Evolutionary conservation across 257 asterid genomes (phyloP).

Genomic region (Forsythia viridissima): DNA sequence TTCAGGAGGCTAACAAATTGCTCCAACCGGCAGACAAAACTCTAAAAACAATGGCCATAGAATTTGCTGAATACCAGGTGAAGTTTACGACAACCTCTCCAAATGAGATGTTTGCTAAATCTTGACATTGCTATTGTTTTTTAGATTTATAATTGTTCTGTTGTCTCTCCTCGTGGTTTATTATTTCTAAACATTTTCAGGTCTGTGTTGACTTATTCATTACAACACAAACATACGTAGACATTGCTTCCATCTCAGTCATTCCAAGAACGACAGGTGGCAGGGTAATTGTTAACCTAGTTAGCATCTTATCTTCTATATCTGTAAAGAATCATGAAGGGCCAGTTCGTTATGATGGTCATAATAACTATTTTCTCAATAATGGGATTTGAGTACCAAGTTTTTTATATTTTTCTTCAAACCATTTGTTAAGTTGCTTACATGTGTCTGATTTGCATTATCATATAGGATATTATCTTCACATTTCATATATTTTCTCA

Average conservation of each 20-base stretch:
- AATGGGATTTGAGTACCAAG: background rate
- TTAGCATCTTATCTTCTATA: background rate
- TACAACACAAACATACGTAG: constrained; percentile 88
- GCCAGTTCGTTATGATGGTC: background rate
- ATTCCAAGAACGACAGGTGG: constrained; percentile 96
- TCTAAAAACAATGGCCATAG: constrained; percentile 89
- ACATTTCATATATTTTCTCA: background rate
- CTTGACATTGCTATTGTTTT: constrained; percentile 3
- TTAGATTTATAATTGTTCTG: background rate
- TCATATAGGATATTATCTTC: constrained; percentile 2
- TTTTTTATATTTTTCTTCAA: background rate
- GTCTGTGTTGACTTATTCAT: constrained; percentile 95
- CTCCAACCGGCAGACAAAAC: constrained; percentile 92
- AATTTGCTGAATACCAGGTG: constrained; percentile 98
- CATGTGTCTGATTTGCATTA: background rate
- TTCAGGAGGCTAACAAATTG: constrained; percentile 92
- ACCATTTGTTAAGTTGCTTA: constrained; percentile 4
- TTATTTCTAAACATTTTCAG: constrained; percentile 45
- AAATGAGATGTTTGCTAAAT: constrained; percentile 4
- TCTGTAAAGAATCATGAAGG: constrained; percentile 10
- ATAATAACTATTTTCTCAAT: background rate
- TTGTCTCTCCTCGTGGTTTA: constrained; percentile 14
- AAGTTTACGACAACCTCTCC: constrained; percentile 19
- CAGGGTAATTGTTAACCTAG: constrained; percentile 53
- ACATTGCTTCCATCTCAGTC: constrained; percentile 92